Percentiles rank a stretch among this genome's conserved stretches.
phyloP scores from a whole-genome alignment of 805 yeast genomes.

The Candida incommunis region DNA sequence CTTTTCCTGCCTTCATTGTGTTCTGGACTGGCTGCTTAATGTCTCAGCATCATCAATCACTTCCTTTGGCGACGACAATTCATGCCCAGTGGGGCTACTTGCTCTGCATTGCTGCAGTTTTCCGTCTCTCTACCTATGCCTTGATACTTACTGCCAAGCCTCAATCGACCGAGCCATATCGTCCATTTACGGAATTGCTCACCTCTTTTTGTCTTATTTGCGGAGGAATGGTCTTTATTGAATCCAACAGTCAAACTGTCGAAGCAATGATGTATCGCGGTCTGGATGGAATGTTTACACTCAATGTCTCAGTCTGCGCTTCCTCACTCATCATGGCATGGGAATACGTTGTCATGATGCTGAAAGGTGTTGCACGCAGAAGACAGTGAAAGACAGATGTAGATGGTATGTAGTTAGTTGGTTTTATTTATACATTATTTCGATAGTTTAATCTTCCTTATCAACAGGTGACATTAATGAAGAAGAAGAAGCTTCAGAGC shows the following conservation, averaged over 20 bases:
- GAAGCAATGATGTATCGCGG: constrained; percentile 74
- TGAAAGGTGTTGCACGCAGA: constrained; percentile 19
- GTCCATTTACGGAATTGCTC: constrained; percentile 79
- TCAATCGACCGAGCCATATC: constrained; percentile 31
- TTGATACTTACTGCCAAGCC: constrained; percentile 25
- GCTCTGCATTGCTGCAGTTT: constrained; percentile 66
- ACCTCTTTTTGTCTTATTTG: constrained; percentile 65
- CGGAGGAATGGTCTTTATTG: constrained; percentile 90
- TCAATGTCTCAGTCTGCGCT: constrained; percentile 73
- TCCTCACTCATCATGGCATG: constrained; percentile 76
- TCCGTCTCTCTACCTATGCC: constrained; percentile 53
- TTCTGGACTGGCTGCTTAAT: constrained; percentile 94
- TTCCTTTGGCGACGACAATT: constrained; percentile 57
- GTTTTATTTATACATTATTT: neutral
- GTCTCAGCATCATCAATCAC: constrained; percentile 89
- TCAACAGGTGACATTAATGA: neutral
- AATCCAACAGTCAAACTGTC: constrained; percentile 75
- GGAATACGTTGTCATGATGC: constrained; percentile 53
- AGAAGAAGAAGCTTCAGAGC: neutral
- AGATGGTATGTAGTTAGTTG: neutral
- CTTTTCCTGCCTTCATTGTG: constrained; percentile 84
- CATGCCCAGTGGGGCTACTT: constrained; percentile 91
- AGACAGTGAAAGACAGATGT: neutral
- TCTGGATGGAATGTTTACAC: constrained; percentile 75
- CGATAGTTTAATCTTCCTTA: neutral